A percentile compares a stretch with the other conserved stretches of the same genome.
Conservation (phyloP, 768 basidiomycete genomes). For the Punctularia strigosozonata region DNA sequence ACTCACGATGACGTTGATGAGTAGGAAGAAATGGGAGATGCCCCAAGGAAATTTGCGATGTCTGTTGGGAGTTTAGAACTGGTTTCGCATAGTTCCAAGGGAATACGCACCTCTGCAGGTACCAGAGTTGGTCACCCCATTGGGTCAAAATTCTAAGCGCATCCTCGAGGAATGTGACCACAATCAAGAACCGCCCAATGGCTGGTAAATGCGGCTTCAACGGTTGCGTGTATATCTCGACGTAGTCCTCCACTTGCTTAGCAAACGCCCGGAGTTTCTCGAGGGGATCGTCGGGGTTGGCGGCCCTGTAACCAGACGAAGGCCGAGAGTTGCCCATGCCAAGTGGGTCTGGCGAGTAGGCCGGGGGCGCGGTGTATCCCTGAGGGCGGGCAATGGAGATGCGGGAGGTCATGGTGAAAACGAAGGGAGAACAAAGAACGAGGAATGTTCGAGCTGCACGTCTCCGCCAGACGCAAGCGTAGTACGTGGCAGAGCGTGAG, state of each 20-base stretch:
- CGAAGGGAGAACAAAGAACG: conserved; percentile 9
- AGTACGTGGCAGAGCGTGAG: too few relatives aligned
- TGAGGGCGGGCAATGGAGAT: conserved; percentile 71
- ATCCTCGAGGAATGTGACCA: conserved; percentile 97
- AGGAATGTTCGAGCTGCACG: too few relatives aligned
- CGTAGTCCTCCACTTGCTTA: conserved; percentile 78
- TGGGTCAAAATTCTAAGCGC: conserved; percentile 88
- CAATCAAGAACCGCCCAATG: conserved; percentile 92
- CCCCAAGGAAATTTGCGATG: conserved; percentile 96
- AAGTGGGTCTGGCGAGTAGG: conserved; percentile 63
- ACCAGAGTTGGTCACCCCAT: conserved; percentile 98
- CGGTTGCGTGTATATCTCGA: conserved; percentile 90
- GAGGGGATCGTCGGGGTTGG: conserved; percentile 71
- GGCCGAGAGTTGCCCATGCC: conserved; percentile 65
- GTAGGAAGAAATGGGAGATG: conserved; percentile 84
- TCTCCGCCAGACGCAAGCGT: too few relatives aligned
- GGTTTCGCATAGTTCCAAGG: conserved; percentile 7
- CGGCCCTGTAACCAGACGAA: conserved; percentile 63
- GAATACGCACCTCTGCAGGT: conserved; percentile 75
- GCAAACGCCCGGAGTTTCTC: conserved; percentile 63
- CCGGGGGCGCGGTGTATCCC: conserved; percentile 21
- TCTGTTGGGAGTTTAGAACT: conserved; percentile 28
- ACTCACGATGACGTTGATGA: conserved; percentile 85
- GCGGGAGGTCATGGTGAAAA: conserved; percentile 56
- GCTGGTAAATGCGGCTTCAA: conserved; percentile 89